Conservation (phyloP, 306 rosid species). For the Parietaria judaica region DNA sequence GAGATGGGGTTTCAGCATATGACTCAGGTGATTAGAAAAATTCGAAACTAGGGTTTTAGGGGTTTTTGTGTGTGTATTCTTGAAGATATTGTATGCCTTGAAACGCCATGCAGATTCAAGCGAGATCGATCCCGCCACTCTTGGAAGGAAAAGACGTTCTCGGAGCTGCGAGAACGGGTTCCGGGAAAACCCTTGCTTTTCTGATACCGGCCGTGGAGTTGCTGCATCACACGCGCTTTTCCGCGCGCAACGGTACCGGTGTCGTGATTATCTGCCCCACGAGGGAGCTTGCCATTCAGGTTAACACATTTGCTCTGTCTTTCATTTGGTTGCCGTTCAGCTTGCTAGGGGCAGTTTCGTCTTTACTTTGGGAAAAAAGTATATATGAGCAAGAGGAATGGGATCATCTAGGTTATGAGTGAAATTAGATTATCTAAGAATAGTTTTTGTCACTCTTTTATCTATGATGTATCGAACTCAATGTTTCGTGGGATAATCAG, state of each 20-base stretch:
- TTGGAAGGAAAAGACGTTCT: slow-evolving; percentile 72
- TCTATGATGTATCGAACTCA: too few species aligned
- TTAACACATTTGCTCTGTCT: slow-evolving; percentile 7
- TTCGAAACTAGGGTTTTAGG: too few species aligned
- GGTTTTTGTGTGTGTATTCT: too few species aligned
- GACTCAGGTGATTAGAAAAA: slow-evolving; percentile 49
- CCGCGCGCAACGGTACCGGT: slow-evolving; percentile 76
- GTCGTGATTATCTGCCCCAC: slow-evolving; percentile 88
- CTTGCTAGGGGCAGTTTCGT: too few species aligned
- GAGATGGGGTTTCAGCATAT: slow-evolving; percentile 52
- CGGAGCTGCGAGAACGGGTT: slow-evolving; percentile 97
- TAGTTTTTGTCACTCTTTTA: too few species aligned
- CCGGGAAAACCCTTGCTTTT: slow-evolving; percentile 94
- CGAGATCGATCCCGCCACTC: slow-evolving; percentile 57
- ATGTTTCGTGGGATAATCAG: too few species aligned
- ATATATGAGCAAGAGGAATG: too few species aligned
- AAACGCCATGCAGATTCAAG: slow-evolving; percentile 64
- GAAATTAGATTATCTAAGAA: too few species aligned
- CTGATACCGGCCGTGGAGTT: slow-evolving; percentile 85
- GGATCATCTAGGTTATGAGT: too few species aligned
- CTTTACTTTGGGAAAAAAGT: too few species aligned
- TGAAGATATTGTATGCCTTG: background rate
- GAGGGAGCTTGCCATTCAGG: slow-evolving; percentile 97
- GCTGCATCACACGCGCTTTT: slow-evolving; percentile 37
- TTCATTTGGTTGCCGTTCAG: background rate